A percentile compares a stretch with the other conserved stretches of the same genome.
Conservation (phyloP, 768 basidiomycete genomes). For the Macrolepiota albuminosa region DNA sequence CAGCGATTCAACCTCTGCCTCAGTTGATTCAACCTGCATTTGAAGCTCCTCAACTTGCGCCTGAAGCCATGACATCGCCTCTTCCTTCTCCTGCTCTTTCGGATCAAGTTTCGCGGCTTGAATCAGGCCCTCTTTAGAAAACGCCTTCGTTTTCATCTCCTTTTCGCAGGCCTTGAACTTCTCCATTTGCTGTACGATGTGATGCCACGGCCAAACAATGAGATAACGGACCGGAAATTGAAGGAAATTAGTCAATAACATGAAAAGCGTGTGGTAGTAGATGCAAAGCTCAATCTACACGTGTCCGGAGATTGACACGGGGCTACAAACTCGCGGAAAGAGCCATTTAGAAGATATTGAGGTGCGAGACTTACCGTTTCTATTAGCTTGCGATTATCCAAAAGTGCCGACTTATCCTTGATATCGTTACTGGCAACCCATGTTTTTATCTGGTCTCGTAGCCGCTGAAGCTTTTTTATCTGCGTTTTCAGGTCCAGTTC, state of each 20-base stretch:
- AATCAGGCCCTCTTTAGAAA: constrained; percentile 96
- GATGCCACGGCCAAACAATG: constrained; percentile 20
- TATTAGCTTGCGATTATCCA: constrained; percentile 93
- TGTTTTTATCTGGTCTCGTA: constrained; percentile 99
- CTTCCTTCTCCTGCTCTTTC: constrained; percentile 94
- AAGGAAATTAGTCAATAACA: constrained; percentile 19
- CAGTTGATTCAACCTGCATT: constrained; percentile 89
- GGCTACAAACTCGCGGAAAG: constrained; percentile 8
- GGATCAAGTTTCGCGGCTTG: constrained; percentile 94
- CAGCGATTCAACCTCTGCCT: constrained; percentile 89
- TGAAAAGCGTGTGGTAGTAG: constrained; percentile 9
- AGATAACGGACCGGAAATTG: constrained; percentile 20
- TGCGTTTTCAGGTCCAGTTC: constrained; percentile 66
- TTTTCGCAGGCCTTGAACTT: constrained; percentile 99
- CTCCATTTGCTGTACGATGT: constrained; percentile 91
- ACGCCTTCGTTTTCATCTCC: constrained; percentile 99
- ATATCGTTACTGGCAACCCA: constrained; percentile 98
- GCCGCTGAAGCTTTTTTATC: constrained; percentile 97
- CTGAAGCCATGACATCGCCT: constrained; percentile 84
- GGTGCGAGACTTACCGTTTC: constrained; percentile 72
- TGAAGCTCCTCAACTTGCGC: constrained; percentile 86
- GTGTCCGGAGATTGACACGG: constrained; percentile 13
- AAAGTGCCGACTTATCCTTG: constrained; percentile 91
- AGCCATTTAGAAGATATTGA: constrained; percentile 14
- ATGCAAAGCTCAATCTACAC: constrained; percentile 13